A percentile compares a stretch with the other conserved stretches of the same genome.
Conservation (phyloP, 164 flowering plant genomes). For the Piper longum region DNA sequence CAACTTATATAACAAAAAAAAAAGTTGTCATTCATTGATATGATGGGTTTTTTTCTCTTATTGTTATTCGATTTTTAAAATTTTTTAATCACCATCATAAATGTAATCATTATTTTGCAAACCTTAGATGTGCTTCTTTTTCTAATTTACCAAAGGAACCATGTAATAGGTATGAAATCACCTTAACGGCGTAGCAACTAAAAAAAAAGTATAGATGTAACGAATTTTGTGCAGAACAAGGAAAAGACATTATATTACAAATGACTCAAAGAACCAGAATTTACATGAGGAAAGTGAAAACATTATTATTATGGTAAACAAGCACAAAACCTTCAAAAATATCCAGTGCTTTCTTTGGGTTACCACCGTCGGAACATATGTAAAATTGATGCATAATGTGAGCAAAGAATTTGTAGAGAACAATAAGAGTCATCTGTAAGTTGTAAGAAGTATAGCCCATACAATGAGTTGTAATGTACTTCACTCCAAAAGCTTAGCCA, state of each 20-base stretch:
- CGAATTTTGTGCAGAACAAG: not conserved
- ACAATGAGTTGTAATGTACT: slow-evolving; percentile 80
- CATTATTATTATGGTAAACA: not conserved
- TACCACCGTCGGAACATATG: slow-evolving; percentile 59
- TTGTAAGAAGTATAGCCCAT: slow-evolving; percentile 18
- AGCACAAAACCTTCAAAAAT: slow-evolving; percentile 21
- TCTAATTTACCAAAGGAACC: too few species aligned
- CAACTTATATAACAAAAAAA: too few species aligned
- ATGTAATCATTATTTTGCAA: too few species aligned
- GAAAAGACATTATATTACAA: too few species aligned
- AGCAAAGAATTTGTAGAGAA: not conserved
- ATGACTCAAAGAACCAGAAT: not conserved
- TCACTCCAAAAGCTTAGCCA: slow-evolving; percentile 98
- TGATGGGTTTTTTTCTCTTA: too few species aligned
- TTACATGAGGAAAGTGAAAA: not conserved
- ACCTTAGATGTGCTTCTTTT: too few species aligned
- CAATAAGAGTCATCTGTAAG: not conserved
- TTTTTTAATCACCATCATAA: too few species aligned
- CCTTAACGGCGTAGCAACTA: too few species aligned
- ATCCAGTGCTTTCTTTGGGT: slow-evolving; percentile 60
- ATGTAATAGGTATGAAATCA: too few species aligned
- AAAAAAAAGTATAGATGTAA: too few species aligned
- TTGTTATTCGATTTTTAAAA: too few species aligned
- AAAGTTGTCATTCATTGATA: too few species aligned
- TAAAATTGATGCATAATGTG: not conserved